These are phyloP conservation scores for Rutstroemia sp. DNA, from an alignment of 2,329 filamentous ascomycete genomes.

Conservation along the genomic window DNA sequence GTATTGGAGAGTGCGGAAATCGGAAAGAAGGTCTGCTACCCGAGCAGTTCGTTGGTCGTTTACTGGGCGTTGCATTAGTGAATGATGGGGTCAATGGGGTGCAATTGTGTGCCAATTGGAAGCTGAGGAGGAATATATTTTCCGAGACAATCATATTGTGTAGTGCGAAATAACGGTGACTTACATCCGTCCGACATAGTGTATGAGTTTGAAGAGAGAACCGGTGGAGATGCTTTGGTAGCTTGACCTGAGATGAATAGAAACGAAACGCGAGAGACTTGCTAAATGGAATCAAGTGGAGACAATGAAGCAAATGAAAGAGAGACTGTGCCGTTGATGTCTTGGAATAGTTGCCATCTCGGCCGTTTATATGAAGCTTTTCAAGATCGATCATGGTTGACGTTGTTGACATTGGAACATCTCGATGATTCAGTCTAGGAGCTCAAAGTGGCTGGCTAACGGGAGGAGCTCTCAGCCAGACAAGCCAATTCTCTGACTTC, in stretches of 20 bases:
- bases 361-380: constrained; percentile 24
- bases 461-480: constrained; percentile 19
- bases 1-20: constrained; percentile 56
- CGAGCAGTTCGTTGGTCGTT: constrained; percentile 52
- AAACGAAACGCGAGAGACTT: not conserved
- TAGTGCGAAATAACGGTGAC: constrained; percentile 15
- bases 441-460: constrained; percentile 23
- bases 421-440: constrained; percentile 7
- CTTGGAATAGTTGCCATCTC: constrained; percentile 15
- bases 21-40: constrained; percentile 54
- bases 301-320: constrained; percentile 3
- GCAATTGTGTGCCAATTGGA: not conserved
- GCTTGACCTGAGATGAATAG: not conserved
- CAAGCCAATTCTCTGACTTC: constrained; percentile 6
- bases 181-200: constrained; percentile 30
- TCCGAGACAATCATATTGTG: not conserved
- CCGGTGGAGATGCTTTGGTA: no score
- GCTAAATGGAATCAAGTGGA: not conserved
- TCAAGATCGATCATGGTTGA: constrained; percentile 10
- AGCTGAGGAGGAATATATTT: constrained; percentile 1
- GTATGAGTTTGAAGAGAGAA: constrained; percentile 8
- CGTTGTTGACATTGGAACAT: not conserved
- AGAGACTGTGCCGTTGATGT: constrained; percentile 12
- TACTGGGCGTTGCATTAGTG: constrained; percentile 34
- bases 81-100: not conserved